These are phyloP conservation scores for Claviceps sp. DNA, from an alignment of 2,329 filamentous ascomycete species.

Conservation along the genomic window DNA sequence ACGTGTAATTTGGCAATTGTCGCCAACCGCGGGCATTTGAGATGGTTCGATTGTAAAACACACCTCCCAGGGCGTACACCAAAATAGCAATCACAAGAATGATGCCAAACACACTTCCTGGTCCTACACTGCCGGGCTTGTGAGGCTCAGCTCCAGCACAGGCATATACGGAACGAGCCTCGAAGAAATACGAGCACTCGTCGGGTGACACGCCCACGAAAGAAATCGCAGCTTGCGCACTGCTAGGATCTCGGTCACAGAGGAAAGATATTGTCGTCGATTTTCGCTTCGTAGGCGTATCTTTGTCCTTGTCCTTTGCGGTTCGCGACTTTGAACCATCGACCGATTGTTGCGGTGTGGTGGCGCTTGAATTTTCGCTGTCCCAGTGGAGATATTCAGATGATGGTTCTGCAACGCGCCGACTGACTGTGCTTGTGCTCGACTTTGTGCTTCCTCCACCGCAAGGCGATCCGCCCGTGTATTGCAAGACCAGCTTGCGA, in stretches of 20 bases:
- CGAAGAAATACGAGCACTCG: slow-evolving; percentile 92
- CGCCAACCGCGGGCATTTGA: slow-evolving; percentile 90
- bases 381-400: neutral
- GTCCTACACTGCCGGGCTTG: slow-evolving; percentile 56
- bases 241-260: slow-evolving; percentile 71
- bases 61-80: slow-evolving; percentile 82
- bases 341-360: neutral
- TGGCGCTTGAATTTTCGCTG: neutral
- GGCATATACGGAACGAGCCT: slow-evolving; percentile 72
- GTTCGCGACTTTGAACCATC: no score
- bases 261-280: slow-evolving; percentile 86
- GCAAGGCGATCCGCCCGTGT: slow-evolving; percentile 65
- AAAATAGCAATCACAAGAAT: slow-evolving; percentile 66
- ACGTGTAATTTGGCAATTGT: slow-evolving; percentile 83
- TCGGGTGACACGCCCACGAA: slow-evolving; percentile 78
- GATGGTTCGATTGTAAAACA: slow-evolving; percentile 91
- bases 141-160: slow-evolving; percentile 57
- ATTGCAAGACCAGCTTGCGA: slow-evolving; percentile 64
- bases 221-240: slow-evolving; percentile 55
- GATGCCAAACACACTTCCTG: slow-evolving; percentile 73
- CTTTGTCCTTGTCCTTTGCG: slow-evolving; percentile 2
- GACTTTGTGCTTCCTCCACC: slow-evolving; percentile 35
- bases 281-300: slow-evolving; percentile 37
- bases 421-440: slow-evolving; percentile 14
- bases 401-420: neutral